These are phyloP conservation scores for Arxiozyma bovina DNA, from an alignment of 1,139 yeast species.

Conservation along the genomic window DNA sequence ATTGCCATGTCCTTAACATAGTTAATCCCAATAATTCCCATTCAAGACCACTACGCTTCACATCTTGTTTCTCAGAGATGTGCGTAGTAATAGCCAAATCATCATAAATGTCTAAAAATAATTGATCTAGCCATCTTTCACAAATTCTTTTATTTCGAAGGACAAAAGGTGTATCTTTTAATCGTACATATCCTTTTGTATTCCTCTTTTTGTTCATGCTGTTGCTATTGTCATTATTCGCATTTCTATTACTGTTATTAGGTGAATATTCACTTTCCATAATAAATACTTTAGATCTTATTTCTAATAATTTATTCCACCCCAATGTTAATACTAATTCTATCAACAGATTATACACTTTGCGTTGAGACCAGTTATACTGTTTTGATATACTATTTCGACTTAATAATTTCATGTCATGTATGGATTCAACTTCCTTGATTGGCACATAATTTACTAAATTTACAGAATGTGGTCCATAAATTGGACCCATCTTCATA, in stretches of 20 bases:
- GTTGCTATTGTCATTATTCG: neutral
- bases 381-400: slow-evolving; percentile 71
- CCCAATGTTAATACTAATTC: slow-evolving; percentile 62
- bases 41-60: slow-evolving; percentile 75
- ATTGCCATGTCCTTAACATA: slow-evolving; percentile 70
- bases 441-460: slow-evolving; percentile 35
- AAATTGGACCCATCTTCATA: slow-evolving; percentile 38
- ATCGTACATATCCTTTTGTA: slow-evolving; percentile 1
- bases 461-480: slow-evolving; percentile 49
- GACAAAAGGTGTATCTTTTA: slow-evolving; percentile 14
- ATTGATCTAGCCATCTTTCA: slow-evolving; percentile 89
- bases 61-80: slow-evolving; percentile 60
- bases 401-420: slow-evolving; percentile 56
- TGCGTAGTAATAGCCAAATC: slow-evolving; percentile 77
- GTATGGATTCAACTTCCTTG: slow-evolving; percentile 40
- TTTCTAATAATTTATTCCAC: slow-evolving; percentile 77
- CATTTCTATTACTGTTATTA: neutral
- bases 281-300: slow-evolving; percentile 79
- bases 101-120: slow-evolving; percentile 79
- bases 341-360: slow-evolving; percentile 53
- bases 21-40: slow-evolving; percentile 89
- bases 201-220: neutral
- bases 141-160: slow-evolving; percentile 71
- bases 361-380: slow-evolving; percentile 68
- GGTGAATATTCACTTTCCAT: slow-evolving; percentile 79